Base-by-base conservation (phyloP, 345 rosid species). In the Populus euphratica region DNA sequence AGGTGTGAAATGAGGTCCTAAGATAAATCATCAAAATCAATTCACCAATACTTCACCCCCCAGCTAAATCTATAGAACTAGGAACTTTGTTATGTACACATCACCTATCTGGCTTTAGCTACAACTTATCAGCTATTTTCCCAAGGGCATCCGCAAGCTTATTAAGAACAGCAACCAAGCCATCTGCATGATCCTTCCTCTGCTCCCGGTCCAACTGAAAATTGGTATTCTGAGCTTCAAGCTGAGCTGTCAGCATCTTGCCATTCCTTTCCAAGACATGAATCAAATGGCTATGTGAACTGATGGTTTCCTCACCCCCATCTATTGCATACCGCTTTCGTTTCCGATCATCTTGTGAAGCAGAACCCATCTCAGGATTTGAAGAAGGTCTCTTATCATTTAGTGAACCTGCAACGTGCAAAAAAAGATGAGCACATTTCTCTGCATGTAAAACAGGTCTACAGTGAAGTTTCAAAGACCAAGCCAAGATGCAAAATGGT, bases 141-240 rank as follows among this genome's bases (percentile, higher is more conserved):
- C 88, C 92, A 27, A 96, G 83, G 73, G 96, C 99, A 25, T 93
- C 96, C 6, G 98, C 98, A 2, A 96, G 95, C 86, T 93, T 93
- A 56, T 83, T 89, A 64, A 96, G 98, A 69, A 91, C 99, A 66
- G 86, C 83, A 73, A 96, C 91, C 78, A 96, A 62, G 84, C 86
- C 87, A 76, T 85, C 87, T 36, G 88, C 83, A 6, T 92, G 96
- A 76, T 89, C 89, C 82, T 88, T 94, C 73, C 98, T 79, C 86
- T 93, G 99, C 86, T 93, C 96, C 72, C 98, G 79, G 76, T 92
- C 98, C 85, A 90, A 79, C 76, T 81, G 89, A 35, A 83, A 87
- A 74, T 89, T 86, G 80, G 59, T 83, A 86, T 89, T 94, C 82
- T 96, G 99, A 73, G 90, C 89, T 86, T 93, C 94, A 25, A 93